Evolutionary conservation across 2,329 filamentous ascomycete genomes (phyloP).

Genomic region (Hypoxylon sp.): DNA sequence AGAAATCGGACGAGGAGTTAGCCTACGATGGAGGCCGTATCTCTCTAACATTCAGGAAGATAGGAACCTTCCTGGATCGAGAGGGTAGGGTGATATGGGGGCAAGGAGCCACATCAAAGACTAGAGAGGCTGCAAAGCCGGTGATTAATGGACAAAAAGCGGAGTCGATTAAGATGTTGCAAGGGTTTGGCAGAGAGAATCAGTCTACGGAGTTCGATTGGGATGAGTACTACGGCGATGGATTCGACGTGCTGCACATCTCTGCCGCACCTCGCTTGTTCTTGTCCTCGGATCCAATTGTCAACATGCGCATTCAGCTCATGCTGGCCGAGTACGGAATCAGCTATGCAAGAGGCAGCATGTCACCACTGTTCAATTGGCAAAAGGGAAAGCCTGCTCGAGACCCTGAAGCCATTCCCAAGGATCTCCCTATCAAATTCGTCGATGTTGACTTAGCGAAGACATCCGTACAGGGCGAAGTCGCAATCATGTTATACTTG

Average conservation of each 20-base stretch:
- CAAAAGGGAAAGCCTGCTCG: constrained; percentile 44
- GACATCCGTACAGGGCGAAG: constrained; percentile 65
- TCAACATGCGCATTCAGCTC: constrained; percentile 66
- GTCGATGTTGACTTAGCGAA: constrained; percentile 68
- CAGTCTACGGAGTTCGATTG: constrained; percentile 80
- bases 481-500: constrained; percentile 72
- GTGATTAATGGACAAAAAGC: constrained; percentile 79
- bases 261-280: constrained; percentile 67
- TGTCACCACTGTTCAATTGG: constrained; percentile 49
- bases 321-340: constrained; percentile 66
- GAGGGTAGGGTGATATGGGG: constrained; percentile 85
- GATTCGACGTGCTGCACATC: constrained; percentile 87
- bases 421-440: constrained; percentile 62
- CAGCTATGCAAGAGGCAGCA: constrained; percentile 60
- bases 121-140: constrained; percentile 68
- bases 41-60: constrained; percentile 90
- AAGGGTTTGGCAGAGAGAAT: constrained; percentile 89
- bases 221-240: constrained; percentile 80
- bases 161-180: constrained; percentile 78
- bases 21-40: constrained; percentile 84
- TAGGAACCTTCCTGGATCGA: constrained; percentile 84
- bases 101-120: constrained; percentile 85
- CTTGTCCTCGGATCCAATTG: constrained; percentile 62
- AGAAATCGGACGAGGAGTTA: constrained; percentile 79
- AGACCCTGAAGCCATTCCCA: constrained; percentile 38